Percentiles rank a stretch among this genome's conserved stretches.
These are phyloP conservation scores for Talaromyces atroroseus DNA, from an alignment of 2,329 filamentous ascomycete genomes.

Conservation along the genomic window DNA sequence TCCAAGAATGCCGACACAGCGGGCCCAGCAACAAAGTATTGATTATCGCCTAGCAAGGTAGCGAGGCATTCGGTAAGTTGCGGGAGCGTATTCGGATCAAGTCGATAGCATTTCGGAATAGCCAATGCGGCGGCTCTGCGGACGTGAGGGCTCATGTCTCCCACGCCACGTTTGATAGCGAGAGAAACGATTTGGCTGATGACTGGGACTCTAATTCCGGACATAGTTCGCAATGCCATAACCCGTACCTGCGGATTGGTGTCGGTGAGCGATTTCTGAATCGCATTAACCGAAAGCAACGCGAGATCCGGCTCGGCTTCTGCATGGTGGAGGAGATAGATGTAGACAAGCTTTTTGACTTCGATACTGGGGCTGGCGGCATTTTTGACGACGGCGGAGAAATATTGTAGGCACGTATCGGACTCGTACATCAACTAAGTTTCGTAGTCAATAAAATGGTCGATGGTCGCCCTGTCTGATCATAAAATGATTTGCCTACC, in stretches of 20 bases:
- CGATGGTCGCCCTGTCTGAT: not conserved
- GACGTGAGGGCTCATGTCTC: conserved; percentile 91
- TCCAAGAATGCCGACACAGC: conserved; percentile 86
- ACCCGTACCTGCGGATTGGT: conserved; percentile 84
- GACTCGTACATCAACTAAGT: conserved; percentile 87
- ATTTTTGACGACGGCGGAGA: conserved; percentile 98
- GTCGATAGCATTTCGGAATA: conserved; percentile 89
- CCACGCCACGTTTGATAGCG: conserved; percentile 88
- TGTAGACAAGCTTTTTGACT: conserved; percentile 97
- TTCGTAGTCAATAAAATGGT: not conserved
- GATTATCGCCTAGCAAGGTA: conserved; percentile 76
- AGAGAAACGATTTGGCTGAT: conserved; percentile 96
- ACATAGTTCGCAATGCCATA: conserved; percentile 93
- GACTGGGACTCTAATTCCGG: conserved; percentile 90
- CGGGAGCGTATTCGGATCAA: conserved; percentile 80
- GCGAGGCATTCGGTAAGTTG: conserved; percentile 78
- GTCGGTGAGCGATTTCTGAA: conserved; percentile 95
- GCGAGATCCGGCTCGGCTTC: conserved; percentile 94
- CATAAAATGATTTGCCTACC: conserved; percentile 47
- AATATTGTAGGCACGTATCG: conserved; percentile 83
- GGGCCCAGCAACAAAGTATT: conserved; percentile 94
- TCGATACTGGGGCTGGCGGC: conserved; percentile 89
- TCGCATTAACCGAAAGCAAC: conserved; percentile 94
- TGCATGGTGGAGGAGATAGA: conserved; percentile 94
- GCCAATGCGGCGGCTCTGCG: conserved; percentile 87